phyloP scores from a whole-genome alignment of 495 filamentous ascomycete species.

The Aspergillus indologenus region DNA sequence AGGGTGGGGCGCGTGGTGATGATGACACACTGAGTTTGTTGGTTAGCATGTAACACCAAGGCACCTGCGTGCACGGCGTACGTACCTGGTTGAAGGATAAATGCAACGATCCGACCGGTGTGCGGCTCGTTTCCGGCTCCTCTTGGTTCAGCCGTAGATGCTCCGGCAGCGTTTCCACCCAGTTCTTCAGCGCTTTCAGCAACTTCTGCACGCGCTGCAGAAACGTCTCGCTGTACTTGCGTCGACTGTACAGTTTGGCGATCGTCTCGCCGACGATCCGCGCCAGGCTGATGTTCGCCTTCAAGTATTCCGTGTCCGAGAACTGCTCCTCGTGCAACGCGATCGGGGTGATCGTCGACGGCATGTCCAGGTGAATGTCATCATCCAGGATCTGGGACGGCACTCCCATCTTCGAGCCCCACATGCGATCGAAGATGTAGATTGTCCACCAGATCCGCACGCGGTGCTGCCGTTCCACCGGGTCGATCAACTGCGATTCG shows the following conservation, averaged over 20 bases:
- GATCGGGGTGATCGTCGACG: slow-evolving; percentile 30
- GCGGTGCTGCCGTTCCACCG: slow-evolving; percentile 43
- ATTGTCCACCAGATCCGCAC: slow-evolving; percentile 48
- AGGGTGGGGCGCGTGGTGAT: slow-evolving; percentile 42
- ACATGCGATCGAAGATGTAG: slow-evolving; percentile 49
- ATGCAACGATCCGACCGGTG: slow-evolving; percentile 39
- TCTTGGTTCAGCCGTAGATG: slow-evolving; percentile 39
- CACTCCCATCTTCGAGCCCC: slow-evolving; percentile 46
- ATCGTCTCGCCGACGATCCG: slow-evolving; percentile 44
- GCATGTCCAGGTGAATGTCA: slow-evolving; percentile 47
- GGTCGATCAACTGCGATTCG: slow-evolving; percentile 45
- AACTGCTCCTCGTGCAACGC: slow-evolving; percentile 43
- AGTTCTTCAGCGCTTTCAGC: slow-evolving; percentile 43
- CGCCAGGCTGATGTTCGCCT: slow-evolving; percentile 42
- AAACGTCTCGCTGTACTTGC: slow-evolving; percentile 44
- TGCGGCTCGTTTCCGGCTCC: slow-evolving; percentile 38
- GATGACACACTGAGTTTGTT: slow-evolving; percentile 38
- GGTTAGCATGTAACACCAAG: slow-evolving; percentile 4
- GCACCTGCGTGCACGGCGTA: neutral
- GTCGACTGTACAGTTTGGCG: slow-evolving; percentile 41
- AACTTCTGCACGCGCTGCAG: slow-evolving; percentile 43
- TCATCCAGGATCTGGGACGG: slow-evolving; percentile 47
- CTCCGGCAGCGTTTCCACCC: slow-evolving; percentile 44
- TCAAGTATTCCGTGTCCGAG: slow-evolving; percentile 38
- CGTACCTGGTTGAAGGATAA: slow-evolving; percentile 40